Evolutionary conservation across 1,284 basidiomycete genomes (phyloP).

Genomic region (Caloboletus inedulis): DNA sequence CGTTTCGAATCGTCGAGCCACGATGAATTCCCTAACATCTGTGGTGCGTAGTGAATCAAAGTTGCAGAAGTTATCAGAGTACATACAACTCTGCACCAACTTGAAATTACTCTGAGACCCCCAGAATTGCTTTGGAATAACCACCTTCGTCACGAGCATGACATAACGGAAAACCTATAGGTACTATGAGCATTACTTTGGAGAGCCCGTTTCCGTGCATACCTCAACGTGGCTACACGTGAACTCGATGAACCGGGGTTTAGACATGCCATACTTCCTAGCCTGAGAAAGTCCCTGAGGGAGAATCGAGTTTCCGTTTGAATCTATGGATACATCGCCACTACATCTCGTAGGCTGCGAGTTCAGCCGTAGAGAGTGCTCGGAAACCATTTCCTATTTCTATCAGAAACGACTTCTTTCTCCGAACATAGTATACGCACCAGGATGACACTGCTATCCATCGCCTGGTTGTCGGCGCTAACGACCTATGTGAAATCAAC

Average conservation of each 20-base stretch:
- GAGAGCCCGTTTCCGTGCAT: background rate
- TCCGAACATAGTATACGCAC: conserved; percentile 34
- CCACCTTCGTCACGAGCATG: conserved; percentile 55
- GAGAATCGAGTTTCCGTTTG: conserved; percentile 43
- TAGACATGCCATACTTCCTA: conserved; percentile 44
- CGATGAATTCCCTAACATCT: conserved; percentile 76
- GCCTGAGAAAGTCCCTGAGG: conserved; percentile 48
- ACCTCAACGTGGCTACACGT: conserved; percentile 65
- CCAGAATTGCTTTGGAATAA: conserved; percentile 79
- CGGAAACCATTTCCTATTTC: conserved; percentile 69
- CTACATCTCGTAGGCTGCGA: conserved; percentile 44
- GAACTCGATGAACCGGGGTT: conserved; percentile 80
- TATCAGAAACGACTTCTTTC: conserved; percentile 1
- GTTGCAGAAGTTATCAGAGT: background rate
- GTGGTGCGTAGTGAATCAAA: background rate
- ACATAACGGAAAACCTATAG: conserved; percentile 71
- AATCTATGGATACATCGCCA: conserved; percentile 45
- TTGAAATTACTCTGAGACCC: conserved; percentile 73
- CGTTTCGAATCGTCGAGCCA: conserved; percentile 76
- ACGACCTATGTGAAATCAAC: conserved; percentile 24
- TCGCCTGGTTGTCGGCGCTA: conserved; percentile 32
- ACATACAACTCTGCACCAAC: conserved; percentile 59
- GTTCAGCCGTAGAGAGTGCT: conserved; percentile 52
- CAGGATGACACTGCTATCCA: conserved; percentile 58
- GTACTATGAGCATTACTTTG: background rate